These are phyloP conservation scores for Sarcodon aspratus DNA, from an alignment of 768 basidiomycete species.

Conservation along the genomic window DNA sequence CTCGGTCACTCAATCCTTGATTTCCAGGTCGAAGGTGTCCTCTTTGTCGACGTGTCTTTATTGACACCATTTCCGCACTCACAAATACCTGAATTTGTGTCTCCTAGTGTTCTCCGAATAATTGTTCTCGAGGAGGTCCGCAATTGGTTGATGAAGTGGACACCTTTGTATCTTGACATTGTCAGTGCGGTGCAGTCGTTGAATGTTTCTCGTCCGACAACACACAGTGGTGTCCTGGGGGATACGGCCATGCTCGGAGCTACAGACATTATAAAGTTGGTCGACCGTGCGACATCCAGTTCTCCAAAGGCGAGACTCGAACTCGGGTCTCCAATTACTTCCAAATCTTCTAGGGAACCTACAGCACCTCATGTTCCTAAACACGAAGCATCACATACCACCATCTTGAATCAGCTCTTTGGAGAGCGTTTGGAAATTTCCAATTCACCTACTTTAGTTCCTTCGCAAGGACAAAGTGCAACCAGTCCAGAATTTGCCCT, in stretches of 20 bases:
- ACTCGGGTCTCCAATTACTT: constrained; percentile 29
- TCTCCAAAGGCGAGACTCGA: constrained; percentile 32
- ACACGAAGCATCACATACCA: constrained; percentile 87
- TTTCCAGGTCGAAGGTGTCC: constrained; percentile 41
- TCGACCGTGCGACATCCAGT: constrained; percentile 28
- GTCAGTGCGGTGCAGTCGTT: constrained; percentile 59
- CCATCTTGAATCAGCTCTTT: constrained; percentile 77
- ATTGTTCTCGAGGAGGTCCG: constrained; percentile 76
- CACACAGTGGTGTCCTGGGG: constrained; percentile 58
- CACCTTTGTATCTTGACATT: constrained; percentile 77
- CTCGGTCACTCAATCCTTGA: constrained; percentile 42
- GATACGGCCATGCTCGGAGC: constrained; percentile 25
- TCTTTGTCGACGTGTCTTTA: constrained; percentile 54
- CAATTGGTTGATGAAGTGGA: constrained; percentile 75
- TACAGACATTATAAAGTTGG: constrained; percentile 38
- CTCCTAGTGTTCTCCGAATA: constrained; percentile 50
- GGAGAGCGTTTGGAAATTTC: constrained; percentile 68
- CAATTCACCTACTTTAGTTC: constrained; percentile 71
- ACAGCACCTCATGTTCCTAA: constrained; percentile 61
- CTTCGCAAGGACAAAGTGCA: constrained; percentile 59
- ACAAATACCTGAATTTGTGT: constrained; percentile 46
- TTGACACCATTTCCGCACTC: constrained; percentile 56
- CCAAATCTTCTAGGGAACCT: constrained; percentile 4
- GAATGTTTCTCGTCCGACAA: constrained; percentile 30
- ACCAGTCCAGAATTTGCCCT: constrained; percentile 94